Percentiles rank a stretch among this genome's conserved stretches.
phyloP scores from a whole-genome alignment of 345 rosid species.

The Citrus maxima region DNA sequence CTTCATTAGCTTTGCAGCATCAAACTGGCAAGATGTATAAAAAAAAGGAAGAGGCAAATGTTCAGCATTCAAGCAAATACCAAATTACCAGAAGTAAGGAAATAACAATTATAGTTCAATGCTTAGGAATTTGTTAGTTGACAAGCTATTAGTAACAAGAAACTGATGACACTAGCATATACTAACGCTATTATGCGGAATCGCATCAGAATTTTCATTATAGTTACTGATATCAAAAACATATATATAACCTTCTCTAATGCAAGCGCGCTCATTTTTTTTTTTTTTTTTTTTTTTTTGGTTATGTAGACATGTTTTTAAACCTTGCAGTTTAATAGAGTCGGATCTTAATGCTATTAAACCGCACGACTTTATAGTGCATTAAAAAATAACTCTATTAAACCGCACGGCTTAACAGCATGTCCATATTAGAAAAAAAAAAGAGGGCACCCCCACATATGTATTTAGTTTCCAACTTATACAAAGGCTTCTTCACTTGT shows the following conservation, averaged over 20 bases:
- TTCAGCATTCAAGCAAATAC: slow-evolving; percentile 2
- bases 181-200: background rate
- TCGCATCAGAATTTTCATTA: background rate
- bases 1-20: slow-evolving; percentile 69
- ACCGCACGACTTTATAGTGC: too few relatives aligned
- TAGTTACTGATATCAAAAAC: background rate
- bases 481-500: background rate
- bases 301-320: too few relatives aligned
- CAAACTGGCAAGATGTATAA: slow-evolving; percentile 49
- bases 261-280: too few relatives aligned
- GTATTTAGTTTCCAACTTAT: background rate
- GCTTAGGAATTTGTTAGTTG: background rate
- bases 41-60: background rate
- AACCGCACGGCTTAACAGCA: too few relatives aligned
- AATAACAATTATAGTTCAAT: background rate
- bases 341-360: too few relatives aligned
- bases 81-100: background rate
- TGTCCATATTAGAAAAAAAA: too few relatives aligned
- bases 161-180: background rate
- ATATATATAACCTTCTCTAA: too few relatives aligned
- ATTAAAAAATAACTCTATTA: too few relatives aligned
- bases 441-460: too few relatives aligned
- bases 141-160: background rate
- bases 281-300: too few relatives aligned
- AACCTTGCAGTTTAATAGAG: too few relatives aligned